Evolutionary conservation across 805 yeast genomes (phyloP).

Genomic region (Ogataea chonburiensis): DNA sequence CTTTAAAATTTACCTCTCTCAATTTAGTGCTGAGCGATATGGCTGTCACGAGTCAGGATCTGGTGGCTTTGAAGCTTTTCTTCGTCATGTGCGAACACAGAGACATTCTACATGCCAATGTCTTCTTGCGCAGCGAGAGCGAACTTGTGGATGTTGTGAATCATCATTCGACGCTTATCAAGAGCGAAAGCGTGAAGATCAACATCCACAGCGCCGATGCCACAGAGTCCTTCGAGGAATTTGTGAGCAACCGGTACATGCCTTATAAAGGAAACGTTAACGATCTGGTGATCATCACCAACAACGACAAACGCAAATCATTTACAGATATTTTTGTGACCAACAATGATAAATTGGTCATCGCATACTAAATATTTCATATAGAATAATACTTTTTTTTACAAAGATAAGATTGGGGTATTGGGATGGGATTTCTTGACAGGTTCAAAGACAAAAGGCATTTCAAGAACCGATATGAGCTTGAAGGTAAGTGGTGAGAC

Average conservation of each 20-base stretch:
- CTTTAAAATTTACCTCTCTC: slow-evolving; percentile 7
- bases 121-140: slow-evolving; percentile 6
- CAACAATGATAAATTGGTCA: slow-evolving; percentile 9
- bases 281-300: slow-evolving; percentile 7
- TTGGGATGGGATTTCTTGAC: slow-evolving; percentile 11
- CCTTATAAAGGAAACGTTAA: slow-evolving; percentile 5
- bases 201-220: background rate
- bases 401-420: too few species aligned
- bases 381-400: too few species aligned
- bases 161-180: background rate
- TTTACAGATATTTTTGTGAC: slow-evolving; percentile 5
- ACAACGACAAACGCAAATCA: background rate
- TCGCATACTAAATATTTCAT: slow-evolving; percentile 2
- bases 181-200: slow-evolving; percentile 2
- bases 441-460: slow-evolving; percentile 10
- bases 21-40: slow-evolving; percentile 6
- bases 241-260: slow-evolving; percentile 1
- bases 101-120: slow-evolving; percentile 7
- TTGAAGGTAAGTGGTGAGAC: slow-evolving; percentile 42
- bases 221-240: slow-evolving; percentile 1
- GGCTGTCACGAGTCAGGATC: slow-evolving; percentile 1
- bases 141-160: slow-evolving; percentile 5
- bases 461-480: slow-evolving; percentile 56
- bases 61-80: slow-evolving; percentile 10
- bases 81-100: slow-evolving; percentile 9